These are phyloP conservation scores for Gynandropsis gynandra DNA, from an alignment of 345 rosid genomes.

Conservation along the genomic window DNA sequence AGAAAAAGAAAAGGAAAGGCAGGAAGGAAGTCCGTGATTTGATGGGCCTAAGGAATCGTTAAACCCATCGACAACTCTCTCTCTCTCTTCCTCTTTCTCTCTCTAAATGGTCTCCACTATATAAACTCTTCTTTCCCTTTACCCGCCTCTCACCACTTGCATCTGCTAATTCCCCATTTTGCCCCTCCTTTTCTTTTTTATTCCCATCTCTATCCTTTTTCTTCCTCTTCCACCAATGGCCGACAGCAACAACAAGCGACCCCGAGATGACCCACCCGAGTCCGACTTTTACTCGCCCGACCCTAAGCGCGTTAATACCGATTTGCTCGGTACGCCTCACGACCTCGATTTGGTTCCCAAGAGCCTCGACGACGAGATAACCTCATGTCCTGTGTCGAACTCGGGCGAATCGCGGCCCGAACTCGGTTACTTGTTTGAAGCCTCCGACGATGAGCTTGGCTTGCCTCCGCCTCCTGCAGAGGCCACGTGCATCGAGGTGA, in stretches of 20 bases:
- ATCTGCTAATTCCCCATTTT: neutral
- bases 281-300: slow-evolving; percentile 27
- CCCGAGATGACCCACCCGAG: slow-evolving; percentile 25
- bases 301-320: slow-evolving; percentile 39
- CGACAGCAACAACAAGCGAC: slow-evolving; percentile 32
- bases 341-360: slow-evolving; percentile 51
- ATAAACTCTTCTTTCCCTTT: slow-evolving; percentile 20
- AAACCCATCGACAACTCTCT: slow-evolving; percentile 20
- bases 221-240: slow-evolving; percentile 22
- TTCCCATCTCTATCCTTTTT: neutral
- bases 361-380: slow-evolving; percentile 28
- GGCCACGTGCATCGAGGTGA: no score
- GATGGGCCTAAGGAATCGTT: slow-evolving; percentile 17
- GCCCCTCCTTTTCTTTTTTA: neutral
- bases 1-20: neutral
- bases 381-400: slow-evolving; percentile 4
- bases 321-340: slow-evolving; percentile 29
- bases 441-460: slow-evolving; percentile 66
- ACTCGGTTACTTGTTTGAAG: slow-evolving; percentile 53
- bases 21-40: slow-evolving; percentile 33
- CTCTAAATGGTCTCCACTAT: slow-evolving; percentile 30
- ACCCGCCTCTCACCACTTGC: slow-evolving; percentile 17
- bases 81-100: slow-evolving; percentile 16
- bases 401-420: slow-evolving; percentile 31
- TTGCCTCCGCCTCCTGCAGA: slow-evolving; percentile 36